Evolutionary conservation across 192 early-diverging fungal species (phyloP).

Genomic region (Umbelopsis sp.): DNA sequence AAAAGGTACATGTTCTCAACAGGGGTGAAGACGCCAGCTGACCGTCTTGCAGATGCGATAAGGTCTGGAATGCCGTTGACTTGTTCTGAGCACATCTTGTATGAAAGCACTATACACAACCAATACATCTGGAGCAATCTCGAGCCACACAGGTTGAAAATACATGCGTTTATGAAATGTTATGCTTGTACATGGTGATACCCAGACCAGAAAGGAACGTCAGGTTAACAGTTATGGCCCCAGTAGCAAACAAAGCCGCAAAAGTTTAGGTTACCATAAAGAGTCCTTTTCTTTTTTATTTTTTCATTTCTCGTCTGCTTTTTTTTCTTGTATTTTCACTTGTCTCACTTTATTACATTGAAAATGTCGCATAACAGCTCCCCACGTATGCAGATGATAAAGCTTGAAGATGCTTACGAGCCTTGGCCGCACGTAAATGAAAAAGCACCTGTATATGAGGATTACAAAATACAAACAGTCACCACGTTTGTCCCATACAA

Average conservation of each 20-base stretch:
- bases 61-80: no score
- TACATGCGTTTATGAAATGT: no score
- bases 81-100: no score
- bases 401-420: neutral
- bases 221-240: neutral
- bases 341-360: neutral
- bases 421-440: neutral
- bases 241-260: conserved; percentile 10
- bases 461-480: conserved; percentile 14
- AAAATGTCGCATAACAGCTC: conserved; percentile 7
- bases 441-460: neutral
- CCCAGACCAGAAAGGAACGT: neutral
- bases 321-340: conserved; percentile 8
- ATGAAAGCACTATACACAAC: no score
- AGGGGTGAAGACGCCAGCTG: no score
- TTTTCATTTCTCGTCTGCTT: neutral
- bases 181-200: no score
- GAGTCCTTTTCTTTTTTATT: neutral
- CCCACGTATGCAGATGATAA: neutral
- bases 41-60: no score
- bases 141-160: no score
- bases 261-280: conserved; percentile 10
- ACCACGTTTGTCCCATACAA: conserved; percentile 4
- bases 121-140: no score
- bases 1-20: no score